Evolutionary conservation across 2,329 filamentous ascomycete species (phyloP), one percentile per base, ranked within the genome.

Genomic region (Aspergillus aculeatus): DNA sequence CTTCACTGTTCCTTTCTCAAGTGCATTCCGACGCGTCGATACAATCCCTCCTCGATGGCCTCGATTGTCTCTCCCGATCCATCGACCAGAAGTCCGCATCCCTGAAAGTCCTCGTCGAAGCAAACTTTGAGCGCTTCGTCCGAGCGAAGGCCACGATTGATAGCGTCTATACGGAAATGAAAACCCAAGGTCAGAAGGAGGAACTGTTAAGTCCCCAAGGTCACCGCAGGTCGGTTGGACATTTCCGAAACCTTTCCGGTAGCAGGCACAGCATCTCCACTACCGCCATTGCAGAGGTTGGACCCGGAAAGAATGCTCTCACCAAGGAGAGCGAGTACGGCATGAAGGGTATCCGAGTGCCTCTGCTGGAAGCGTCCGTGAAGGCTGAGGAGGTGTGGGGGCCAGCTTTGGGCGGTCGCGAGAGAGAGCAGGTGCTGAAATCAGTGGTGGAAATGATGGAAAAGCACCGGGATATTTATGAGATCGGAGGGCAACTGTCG

Each of bases 311-410:
- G 81, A 96, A 96, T 73, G 92, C 95, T 0, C 81, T 98, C 50
- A 84, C 89, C 44, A 96, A 96, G 75, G 94, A 97, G 77, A 96
- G 91, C 68, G 92, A 96, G 69, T 96, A 93, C 70, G 92, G 92
- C 54, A 88, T 96, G 7, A 81, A 89, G 71, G 92, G 92, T 11
- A 96, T 99, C 75, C 96, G 96, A 72, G 85, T 83, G 1, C 94
- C 95, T 19, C 80, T 99, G 57, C 82, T 95, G 10, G 95, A 98
- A 69, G 91, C 96, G 11, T 92, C 91, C 0, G 90, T 92, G 62
- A 97, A 97, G 75, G 95, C 94, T 0, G 92, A 98, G 75, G 95
- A 99, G 70, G 90, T 99, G 9, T 99, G 96, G 93, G 95, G 95
- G 0, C 95, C 95, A 2, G 94, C 95, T 1, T 77, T 99, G 41